Percentiles rank a stretch among this genome's conserved stretches.
Evolutionary conservation across 306 rosid genomes (phyloP).

Genomic region (Prunus mongolica): DNA sequence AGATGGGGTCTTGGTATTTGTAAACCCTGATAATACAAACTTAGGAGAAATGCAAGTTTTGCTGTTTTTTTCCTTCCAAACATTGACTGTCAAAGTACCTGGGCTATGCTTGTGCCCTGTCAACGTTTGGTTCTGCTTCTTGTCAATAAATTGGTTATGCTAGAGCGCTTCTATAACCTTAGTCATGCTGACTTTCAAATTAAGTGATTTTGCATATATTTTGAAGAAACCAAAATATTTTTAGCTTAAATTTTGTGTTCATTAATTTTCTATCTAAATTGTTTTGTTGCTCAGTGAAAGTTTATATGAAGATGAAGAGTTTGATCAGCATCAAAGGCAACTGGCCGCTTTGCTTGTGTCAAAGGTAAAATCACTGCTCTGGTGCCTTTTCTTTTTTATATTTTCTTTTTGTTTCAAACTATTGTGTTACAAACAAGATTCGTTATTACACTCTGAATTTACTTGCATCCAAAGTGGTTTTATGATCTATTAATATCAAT

Average conservation of each 20-base stretch:
- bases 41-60: not conserved
- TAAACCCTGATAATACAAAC: not conserved
- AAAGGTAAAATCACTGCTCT: constrained; percentile 48
- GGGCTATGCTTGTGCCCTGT: not conserved
- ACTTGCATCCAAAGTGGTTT: not conserved
- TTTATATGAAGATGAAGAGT: constrained; percentile 90
- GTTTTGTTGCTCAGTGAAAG: constrained; percentile 58
- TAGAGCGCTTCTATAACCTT: not conserved
- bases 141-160: not conserved
- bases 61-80: not conserved
- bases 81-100: not conserved
- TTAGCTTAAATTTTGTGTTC: not conserved
- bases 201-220: not conserved
- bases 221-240: not conserved
- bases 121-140: not conserved
- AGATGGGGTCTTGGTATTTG: not conserved
- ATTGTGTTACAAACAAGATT: not conserved
- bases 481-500: not conserved
- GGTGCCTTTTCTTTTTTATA: not conserved
- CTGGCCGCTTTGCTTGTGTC: constrained; percentile 93
- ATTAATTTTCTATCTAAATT: not conserved
- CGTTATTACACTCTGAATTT: not conserved
- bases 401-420: not conserved
- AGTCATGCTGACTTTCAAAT: not conserved
- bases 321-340: constrained; percentile 84